A percentile compares a stretch with the other conserved stretches of the same genome.
Conservation (phyloP, 2,329 filamentous ascomycete species). For the Colletotrichum sublineola region DNA sequence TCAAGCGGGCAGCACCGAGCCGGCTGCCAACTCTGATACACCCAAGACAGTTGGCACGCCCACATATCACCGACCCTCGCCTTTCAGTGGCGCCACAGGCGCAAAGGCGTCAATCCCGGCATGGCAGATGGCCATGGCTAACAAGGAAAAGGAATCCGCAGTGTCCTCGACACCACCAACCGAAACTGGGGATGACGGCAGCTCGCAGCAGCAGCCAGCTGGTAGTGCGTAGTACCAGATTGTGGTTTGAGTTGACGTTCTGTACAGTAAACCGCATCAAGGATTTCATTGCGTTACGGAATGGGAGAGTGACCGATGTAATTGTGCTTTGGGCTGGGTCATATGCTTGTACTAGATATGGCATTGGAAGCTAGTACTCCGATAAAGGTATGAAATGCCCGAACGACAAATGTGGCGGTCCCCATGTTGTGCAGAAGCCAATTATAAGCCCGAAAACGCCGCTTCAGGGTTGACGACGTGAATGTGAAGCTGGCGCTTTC, state of each 20-base stretch:
- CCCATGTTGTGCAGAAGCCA: not conserved
- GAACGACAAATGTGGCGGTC: not conserved
- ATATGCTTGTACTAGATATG: slow-evolving; percentile 1
- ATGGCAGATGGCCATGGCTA: slow-evolving; percentile 82
- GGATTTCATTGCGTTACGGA: slow-evolving; percentile 3
- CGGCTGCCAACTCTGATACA: slow-evolving; percentile 49
- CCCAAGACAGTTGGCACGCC: slow-evolving; percentile 50
- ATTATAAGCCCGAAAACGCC: not conserved
- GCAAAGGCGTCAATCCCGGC: slow-evolving; percentile 79
- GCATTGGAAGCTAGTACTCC: not conserved
- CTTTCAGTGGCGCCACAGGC: slow-evolving; percentile 57
- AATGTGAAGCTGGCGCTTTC: not conserved
- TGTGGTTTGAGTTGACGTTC: not conserved
- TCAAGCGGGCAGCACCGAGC: slow-evolving; percentile 46
- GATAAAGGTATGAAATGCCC: not conserved
- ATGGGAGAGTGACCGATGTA: slow-evolving; percentile 3
- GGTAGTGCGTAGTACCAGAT: not conserved
- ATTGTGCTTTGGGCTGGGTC: slow-evolving; percentile 1
- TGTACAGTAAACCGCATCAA: slow-evolving; percentile 8
- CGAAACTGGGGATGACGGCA: slow-evolving; percentile 43
- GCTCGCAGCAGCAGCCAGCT: slow-evolving; percentile 35
- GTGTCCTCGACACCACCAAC: slow-evolving; percentile 48
- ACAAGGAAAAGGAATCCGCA: slow-evolving; percentile 59
- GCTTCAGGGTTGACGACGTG: not conserved
- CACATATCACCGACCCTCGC: slow-evolving; percentile 47